phyloP scores from a whole-genome alignment of 345 rosid species.

The Eutrema heterophyllum region DNA sequence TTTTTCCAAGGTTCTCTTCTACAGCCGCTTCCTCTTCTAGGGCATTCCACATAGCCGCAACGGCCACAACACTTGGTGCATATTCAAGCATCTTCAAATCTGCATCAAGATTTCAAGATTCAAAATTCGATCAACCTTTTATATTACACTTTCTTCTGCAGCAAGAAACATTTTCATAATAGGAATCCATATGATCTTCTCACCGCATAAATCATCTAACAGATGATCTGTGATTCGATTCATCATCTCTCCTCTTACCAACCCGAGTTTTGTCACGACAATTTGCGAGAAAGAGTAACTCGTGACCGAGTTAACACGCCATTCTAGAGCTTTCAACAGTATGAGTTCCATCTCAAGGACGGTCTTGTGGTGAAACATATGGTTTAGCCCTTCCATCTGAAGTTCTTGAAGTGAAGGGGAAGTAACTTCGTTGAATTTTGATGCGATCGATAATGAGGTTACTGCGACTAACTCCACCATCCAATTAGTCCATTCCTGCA shows the following conservation, averaged over 20 bases:
- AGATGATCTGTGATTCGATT: slow-evolving; percentile 40
- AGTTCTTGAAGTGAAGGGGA: slow-evolving; percentile 47
- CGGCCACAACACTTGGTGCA: slow-evolving; percentile 52
- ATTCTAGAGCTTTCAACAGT: slow-evolving; percentile 43
- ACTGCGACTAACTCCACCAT: slow-evolving; percentile 58
- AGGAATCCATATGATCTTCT: fast-evolving
- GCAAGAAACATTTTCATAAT: neutral
- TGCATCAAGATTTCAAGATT: slow-evolving; percentile 1
- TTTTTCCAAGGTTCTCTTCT: neutral
- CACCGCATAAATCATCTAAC: slow-evolving; percentile 46
- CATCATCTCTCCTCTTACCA: neutral
- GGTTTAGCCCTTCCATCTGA: slow-evolving; percentile 60
- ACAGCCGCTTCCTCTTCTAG: slow-evolving; percentile 21
- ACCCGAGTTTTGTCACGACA: slow-evolving; percentile 22
- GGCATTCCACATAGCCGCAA: slow-evolving; percentile 40
- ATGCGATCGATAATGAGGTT: slow-evolving; percentile 63
- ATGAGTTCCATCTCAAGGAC: slow-evolving; percentile 62
- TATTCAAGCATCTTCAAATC: slow-evolving; percentile 44
- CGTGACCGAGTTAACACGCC: slow-evolving; percentile 58
- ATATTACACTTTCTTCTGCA: neutral
- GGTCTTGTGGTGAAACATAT: slow-evolving; percentile 46
- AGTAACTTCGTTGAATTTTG: slow-evolving; percentile 55
- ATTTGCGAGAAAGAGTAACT: slow-evolving; percentile 46
- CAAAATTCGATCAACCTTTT: no score
- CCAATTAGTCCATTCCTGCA: slow-evolving; percentile 65